A percentile compares a stretch with the other conserved stretches of the same genome.
These are phyloP conservation scores for Carallia pectinifolia DNA, from an alignment of 345 rosid species.

Conservation along the genomic window DNA sequence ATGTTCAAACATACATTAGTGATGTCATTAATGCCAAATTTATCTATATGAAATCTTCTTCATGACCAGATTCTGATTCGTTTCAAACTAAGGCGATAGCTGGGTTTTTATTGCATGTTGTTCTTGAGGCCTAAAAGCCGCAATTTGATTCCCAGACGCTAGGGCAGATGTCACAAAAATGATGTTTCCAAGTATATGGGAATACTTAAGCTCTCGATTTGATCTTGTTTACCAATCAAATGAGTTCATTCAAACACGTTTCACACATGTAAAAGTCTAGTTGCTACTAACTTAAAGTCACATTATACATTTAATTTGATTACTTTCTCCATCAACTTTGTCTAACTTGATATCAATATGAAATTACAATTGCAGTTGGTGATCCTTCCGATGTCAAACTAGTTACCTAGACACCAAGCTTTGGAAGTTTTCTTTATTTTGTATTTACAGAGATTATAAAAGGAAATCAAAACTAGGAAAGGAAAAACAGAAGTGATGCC, in stretches of 20 bases:
- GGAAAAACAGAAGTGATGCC: background rate
- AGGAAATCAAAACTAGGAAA: slow-evolving; percentile 1
- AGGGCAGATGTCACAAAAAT: background rate
- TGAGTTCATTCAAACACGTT: no score
- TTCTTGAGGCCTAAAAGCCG: slow-evolving; percentile 8
- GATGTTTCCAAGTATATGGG: background rate
- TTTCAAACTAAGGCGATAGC: background rate
- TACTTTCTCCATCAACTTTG: no score
- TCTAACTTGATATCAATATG: no score
- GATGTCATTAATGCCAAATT: background rate
- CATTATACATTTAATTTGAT: no score
- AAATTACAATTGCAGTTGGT: no score
- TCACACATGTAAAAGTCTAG: no score
- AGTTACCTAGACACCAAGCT: slow-evolving; percentile 7
- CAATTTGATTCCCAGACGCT: slow-evolving; percentile 15
- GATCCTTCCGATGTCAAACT: slow-evolving; percentile 4
- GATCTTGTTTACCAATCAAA: background rate
- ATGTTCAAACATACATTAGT: background rate
- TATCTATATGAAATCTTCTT: background rate
- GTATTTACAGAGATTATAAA: background rate
- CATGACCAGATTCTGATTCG: background rate
- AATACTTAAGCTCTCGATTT: background rate
- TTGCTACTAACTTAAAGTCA: no score
- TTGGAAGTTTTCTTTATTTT: slow-evolving; percentile 8
- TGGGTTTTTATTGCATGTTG: slow-evolving; percentile 14